These are phyloP conservation scores for Sporothrix globosa DNA, from an alignment of 2,329 filamentous ascomycete genomes.

Conservation along the genomic window DNA sequence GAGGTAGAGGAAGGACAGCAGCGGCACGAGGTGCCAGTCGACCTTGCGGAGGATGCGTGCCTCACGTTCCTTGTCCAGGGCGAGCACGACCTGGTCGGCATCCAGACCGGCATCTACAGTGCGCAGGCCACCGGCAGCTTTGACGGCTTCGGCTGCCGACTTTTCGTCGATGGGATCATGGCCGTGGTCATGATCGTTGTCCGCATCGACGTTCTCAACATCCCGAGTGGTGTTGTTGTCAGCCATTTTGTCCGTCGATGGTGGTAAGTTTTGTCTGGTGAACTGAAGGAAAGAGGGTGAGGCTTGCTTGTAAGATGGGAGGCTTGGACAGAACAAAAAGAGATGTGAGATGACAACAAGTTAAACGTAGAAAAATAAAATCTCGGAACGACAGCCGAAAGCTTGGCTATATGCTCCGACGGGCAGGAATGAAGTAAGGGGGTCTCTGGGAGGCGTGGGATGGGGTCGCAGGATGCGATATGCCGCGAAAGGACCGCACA, in stretches of 20 bases:
- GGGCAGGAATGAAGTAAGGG: background rate
- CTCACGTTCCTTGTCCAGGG: constrained; percentile 29
- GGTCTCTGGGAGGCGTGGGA: background rate
- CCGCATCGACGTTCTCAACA: constrained; percentile 26
- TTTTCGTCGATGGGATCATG: constrained; percentile 25
- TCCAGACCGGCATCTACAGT: constrained; percentile 31
- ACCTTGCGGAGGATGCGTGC: constrained; percentile 33
- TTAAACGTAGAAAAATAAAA: background rate
- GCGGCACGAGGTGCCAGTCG: constrained; percentile 32
- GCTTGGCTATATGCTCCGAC: background rate
- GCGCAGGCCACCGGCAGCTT: constrained; percentile 21
- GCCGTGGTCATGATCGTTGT: constrained; percentile 8
- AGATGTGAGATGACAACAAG: background rate
- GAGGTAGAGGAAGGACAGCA: constrained; percentile 35
- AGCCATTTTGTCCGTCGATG: background rate
- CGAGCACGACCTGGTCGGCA: constrained; percentile 28
- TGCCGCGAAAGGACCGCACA: background rate
- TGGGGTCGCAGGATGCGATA: background rate
- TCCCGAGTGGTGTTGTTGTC: constrained; percentile 10
- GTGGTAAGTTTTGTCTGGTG: background rate
- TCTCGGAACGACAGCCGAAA: background rate
- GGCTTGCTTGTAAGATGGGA: background rate
- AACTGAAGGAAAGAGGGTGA: background rate
- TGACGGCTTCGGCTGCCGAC: background rate
- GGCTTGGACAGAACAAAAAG: background rate